Base-by-base conservation (phyloP, 2,329 filamentous ascomycete species). In the Trichoderma breve region DNA sequence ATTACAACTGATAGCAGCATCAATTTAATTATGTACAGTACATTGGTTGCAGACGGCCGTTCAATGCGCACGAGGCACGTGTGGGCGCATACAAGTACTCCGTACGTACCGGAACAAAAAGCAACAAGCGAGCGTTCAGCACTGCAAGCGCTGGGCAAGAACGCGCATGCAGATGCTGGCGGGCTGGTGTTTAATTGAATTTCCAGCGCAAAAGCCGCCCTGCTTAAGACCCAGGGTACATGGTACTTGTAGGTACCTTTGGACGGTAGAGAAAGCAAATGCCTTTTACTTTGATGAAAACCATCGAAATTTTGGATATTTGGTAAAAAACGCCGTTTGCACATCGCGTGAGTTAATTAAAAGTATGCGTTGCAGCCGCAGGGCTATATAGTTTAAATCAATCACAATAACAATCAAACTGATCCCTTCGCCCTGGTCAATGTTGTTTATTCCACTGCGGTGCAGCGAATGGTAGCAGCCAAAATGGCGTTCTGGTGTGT, bases 391-490 rank as follows among this genome's bases (percentile, higher is more conserved):
- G n/a, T 24, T n/a, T 32, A 7, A n/a, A 60, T 60, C 18, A n/a
- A 58, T 58, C 28, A 43, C 39, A 60, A 60, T 24, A 60, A n/a
- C 26, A 30, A 32, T 21, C 28, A 32, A 32, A 34, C 9, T 32
- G 11, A 34, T 30, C 26, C 55, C 55, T 32, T 28, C 55, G 30
- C 28, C 57, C 30, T 34, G 28, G 18, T 36, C 34, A 36, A 36
- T 36, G 34, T 34, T 60, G 57, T 60, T 60, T 60, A 60, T 34
- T 14, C n/a, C 30, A 6, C 14, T 26, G 18, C n/a, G 3, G 15
- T 36, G 32, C 43, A 57, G 69, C 51, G 60, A 71, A 61, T 65
- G 69, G 66, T 51, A 70, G 67, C 67, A 63, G 68, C 61, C 28
- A 43, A 51, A 28, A 26, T 71, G 60, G 58, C 68, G 58, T 62